Evolutionary conservation across 1,284 basidiomycete species (phyloP), one percentile per base, ranked within the genome.

Genomic region (Moniliella sp.): DNA sequence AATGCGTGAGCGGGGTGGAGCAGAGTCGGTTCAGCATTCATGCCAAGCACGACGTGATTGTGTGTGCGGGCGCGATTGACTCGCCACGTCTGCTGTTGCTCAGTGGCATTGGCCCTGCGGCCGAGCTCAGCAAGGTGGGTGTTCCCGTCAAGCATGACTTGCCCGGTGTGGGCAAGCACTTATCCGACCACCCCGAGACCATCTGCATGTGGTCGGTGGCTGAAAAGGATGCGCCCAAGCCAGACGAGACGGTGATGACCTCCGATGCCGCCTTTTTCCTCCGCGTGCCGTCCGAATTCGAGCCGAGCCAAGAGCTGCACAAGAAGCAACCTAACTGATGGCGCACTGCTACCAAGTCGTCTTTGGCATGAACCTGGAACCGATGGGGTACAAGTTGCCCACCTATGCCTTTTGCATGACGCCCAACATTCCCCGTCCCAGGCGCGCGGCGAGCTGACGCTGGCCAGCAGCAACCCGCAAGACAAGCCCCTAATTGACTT

Each of bases 91-190:
- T 71, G 7, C 54, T 70, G 1, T 66, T 71, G 28, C 54, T 69
- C 13, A 69, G 67, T 0, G 69, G 69, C 2, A 65, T 71, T 16
- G 69, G 69, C 8, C 53, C 63, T 13, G 47, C 45, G 4, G 46
- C 56, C 5, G 53, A 70, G 4, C 51, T 71, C 3, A 50, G 61
- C 23, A 47, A 40, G 15, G 42, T 66, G 3, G 64, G 64, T 2
- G 50, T 71, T 19, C 42, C 57, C 2, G 41, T 62, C 19, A 59
- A 61, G 33, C 41, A 66, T 31, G 54, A 66, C 16, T 53, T 71
- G 5, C 64, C 66, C 3, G 67, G 67, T 3, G 68, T 70, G 1
- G 69, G 69, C 4, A 59, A 58, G 37, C 70, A 71, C 45, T 50
- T 68, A 3, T 67, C 68, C 30, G 69, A 70, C 33, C 69, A 70